These are phyloP conservation scores for Aspergillus ibericus DNA, from an alignment of 2,329 filamentous ascomycete genomes.

Conservation along the genomic window DNA sequence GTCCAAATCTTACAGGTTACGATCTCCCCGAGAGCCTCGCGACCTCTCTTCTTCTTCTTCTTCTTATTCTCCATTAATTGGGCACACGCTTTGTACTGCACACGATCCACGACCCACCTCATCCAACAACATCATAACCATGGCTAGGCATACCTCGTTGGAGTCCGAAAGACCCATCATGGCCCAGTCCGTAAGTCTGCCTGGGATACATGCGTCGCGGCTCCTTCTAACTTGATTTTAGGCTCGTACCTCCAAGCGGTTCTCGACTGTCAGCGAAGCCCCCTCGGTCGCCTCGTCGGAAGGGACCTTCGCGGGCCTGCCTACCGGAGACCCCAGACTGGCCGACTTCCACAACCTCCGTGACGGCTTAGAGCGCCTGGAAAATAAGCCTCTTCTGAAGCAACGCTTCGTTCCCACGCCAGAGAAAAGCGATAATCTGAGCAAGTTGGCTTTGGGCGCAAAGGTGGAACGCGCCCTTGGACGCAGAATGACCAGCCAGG, in stretches of 20 bases:
- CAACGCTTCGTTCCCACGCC: constrained; percentile 78
- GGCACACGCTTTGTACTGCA: not conserved
- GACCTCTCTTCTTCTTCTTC: not conserved
- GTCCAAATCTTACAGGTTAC: not conserved
- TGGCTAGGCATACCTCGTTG: constrained; percentile 47
- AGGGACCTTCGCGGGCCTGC: constrained; percentile 41
- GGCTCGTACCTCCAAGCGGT: constrained; percentile 54
- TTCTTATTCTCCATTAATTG: not conserved
- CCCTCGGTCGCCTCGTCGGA: constrained; percentile 50
- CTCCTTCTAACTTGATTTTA: constrained; percentile 24
- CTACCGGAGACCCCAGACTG: constrained; percentile 52
- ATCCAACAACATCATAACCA: constrained; percentile 13
- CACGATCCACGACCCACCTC: not conserved
- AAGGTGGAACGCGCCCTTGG: constrained; percentile 87
- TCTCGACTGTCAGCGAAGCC: constrained; percentile 53
- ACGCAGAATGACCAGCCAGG: constrained; percentile 82
- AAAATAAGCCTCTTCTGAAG: constrained; percentile 79
- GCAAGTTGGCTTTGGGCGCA: constrained; percentile 82
- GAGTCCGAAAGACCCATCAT: constrained; percentile 59
- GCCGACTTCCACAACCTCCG: constrained; percentile 74
- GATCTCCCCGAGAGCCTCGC: not conserved
- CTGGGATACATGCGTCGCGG: not conserved
- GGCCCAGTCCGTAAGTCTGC: constrained; percentile 50
- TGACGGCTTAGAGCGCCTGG: constrained; percentile 78
- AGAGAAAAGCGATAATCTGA: constrained; percentile 78